Conservation (phyloP, 768 basidiomycete species). For the Tulasnella sp. region DNA sequence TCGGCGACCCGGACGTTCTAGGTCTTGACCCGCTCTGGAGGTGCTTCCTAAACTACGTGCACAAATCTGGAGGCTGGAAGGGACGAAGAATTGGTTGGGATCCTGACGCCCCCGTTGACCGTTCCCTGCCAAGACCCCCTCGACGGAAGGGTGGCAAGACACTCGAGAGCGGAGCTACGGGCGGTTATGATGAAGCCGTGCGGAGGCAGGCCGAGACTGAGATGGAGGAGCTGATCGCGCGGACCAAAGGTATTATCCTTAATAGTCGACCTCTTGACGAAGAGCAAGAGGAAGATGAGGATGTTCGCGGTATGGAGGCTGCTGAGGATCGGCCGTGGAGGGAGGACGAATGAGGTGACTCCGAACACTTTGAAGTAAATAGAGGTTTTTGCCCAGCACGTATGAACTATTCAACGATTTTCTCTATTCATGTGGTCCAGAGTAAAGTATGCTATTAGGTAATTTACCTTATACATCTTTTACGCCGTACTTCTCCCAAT, state of each 20-base stretch:
- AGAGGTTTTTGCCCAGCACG: background rate
- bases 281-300: slow-evolving; percentile 28
- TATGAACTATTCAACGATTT: background rate
- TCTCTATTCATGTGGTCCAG: background rate
- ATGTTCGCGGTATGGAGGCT: slow-evolving; percentile 32
- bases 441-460: background rate
- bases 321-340: slow-evolving; percentile 47
- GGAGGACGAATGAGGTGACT: slow-evolving; percentile 37
- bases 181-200: background rate
- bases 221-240: slow-evolving; percentile 28
- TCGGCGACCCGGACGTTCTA: slow-evolving; percentile 58
- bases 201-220: slow-evolving; percentile 23
- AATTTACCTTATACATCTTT: slow-evolving; percentile 13
- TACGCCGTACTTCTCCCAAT: slow-evolving; percentile 66
- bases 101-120: slow-evolving; percentile 16
- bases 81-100: slow-evolving; percentile 39
- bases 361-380: background rate
- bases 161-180: background rate
- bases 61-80: slow-evolving; percentile 52
- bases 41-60: slow-evolving; percentile 56
- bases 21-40: slow-evolving; percentile 63
- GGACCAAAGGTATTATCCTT: slow-evolving; percentile 20
- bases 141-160: background rate
- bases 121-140: background rate
- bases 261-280: slow-evolving; percentile 2